Evolutionary conservation across 805 yeast genomes (phyloP), one percentile per base, ranked within the genome.

Genomic region (Pichia paraexigua): DNA sequence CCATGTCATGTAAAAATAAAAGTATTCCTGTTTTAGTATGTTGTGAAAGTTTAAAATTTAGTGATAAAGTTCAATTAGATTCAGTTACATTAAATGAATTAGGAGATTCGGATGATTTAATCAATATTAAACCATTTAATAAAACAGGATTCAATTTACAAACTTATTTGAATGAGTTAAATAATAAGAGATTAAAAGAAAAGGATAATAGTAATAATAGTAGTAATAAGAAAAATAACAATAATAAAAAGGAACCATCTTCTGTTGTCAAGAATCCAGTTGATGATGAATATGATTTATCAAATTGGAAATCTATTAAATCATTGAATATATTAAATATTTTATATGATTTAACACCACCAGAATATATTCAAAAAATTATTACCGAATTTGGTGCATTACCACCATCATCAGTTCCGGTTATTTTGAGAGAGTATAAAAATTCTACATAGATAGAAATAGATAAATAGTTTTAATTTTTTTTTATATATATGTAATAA

Each of bases 321-420:
- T 73, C 73, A 54, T 74, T 89, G 61, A 85, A 83, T 67, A 78
- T 89, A 27, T 79, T 91, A 62, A 89, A 89, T 63, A 82, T 94
- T 57, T 77, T 94, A 78, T 94, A 88, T 67, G 99, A 94, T 69
- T 75, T 94, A 60, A 92, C 98, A 1, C 97, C 97, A 37, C 95
- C 96, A 15, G 87, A 84, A 59, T 87, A 86, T 63, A 88, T 94
- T 61, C 91, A 92, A 66, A 94, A 94, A 71, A 89, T 94, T 53
- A 89, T 94, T 50, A 94, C 98, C 2, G 99, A 94, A 67, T 81
- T 92, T 57, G 99, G 99, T 28, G 88, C 96, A 2, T 75, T 94
- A 58, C 99, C 99, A 12, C 96, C 99, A 43, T 86, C 95, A n/a
- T 89, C 98, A 1, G 98, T 94, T 52, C 99, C 99, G 27, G 98